Evolutionary conservation across 2,329 filamentous ascomycete species (phyloP), one percentile per base, ranked within the genome.

Genomic region (Stylonectria norvegica): DNA sequence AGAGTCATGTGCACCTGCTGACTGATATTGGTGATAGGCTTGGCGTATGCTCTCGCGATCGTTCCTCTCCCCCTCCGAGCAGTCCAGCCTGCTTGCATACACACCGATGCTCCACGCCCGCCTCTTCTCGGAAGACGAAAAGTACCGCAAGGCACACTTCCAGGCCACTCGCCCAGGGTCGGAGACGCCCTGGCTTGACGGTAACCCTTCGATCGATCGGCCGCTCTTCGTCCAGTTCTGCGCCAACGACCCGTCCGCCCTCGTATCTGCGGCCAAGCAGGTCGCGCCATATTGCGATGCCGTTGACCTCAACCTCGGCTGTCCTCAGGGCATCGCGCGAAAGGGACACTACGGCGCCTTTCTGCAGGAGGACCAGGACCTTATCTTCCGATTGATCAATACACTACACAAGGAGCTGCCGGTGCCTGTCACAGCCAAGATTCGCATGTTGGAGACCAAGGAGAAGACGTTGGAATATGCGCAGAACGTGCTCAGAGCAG

Each of bases 141-240:
- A 83, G 47, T 94, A 95, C 65, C 83, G 91, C 52, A 75, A 81
- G 38, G 72, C 81, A 7, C 83, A 93, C 63, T 96, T 97, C 65
- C 86, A 95, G 56, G 81, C 89, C 1, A 75, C 72, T 5, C 64
- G 52, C 36, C 47, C 66, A 16, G 55, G 55, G 19, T 47, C 53
- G 8, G 38, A 55, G 17, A 61, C 69, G 9, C 64, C 67, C 5
- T 86, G 81, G 64, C 82, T 97, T 18, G 93, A 98, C 66, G 93
- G 93, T 30, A 91, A 96, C 64, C 86, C 89, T 0, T 59, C 73
- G 11, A 72, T 89, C 44, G 93, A 98, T 65, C 79, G 93, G 5
- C 93, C 93, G 0, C 79, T 97, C 8, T 89, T 96, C 55, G 91
- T 96, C 3, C 93, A 98, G 60, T 98, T 98, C 66, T 98, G 93